These are phyloP conservation scores for Podaxis mareebaensis DNA, from an alignment of 768 basidiomycete species.

Conservation along the genomic window DNA sequence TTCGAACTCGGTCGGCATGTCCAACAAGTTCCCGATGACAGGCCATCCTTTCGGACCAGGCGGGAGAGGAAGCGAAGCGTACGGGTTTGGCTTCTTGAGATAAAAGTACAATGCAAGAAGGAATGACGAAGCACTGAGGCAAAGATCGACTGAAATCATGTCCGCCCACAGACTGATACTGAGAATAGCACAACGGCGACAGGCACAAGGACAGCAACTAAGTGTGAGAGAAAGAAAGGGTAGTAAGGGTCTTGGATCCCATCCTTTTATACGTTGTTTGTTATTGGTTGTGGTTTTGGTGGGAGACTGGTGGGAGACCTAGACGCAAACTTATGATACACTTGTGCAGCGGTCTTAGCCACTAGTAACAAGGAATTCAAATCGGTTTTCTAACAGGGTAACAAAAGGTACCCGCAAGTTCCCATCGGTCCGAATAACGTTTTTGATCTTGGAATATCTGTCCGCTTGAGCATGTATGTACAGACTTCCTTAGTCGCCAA, in stretches of 20 bases:
- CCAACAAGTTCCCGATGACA: conserved; percentile 39
- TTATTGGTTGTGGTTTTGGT: background rate
- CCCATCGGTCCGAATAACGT: too few species aligned
- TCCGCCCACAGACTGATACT: conserved; percentile 5
- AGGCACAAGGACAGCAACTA: background rate
- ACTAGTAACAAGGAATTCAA: too few species aligned
- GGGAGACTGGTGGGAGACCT: background rate
- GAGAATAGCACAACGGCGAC: background rate
- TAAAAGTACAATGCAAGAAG: conserved; percentile 24
- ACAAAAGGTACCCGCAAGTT: too few species aligned
- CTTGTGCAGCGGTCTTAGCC: too few species aligned
- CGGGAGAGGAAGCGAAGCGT: conserved; percentile 29
- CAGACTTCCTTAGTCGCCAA: too few species aligned
- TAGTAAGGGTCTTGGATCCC: background rate
- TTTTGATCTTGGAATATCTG: too few species aligned
- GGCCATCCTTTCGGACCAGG: conserved; percentile 43
- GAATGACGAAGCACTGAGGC: conserved; percentile 17
- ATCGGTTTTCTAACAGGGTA: too few species aligned
- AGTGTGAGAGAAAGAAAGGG: background rate
- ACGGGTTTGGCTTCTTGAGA: conserved; percentile 16
- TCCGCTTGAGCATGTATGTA: too few species aligned
- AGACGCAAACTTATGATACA: too few species aligned
- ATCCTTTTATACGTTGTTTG: background rate
- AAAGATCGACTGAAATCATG: conserved; percentile 20
- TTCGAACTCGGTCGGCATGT: conserved; percentile 37